Percentiles rank a stretch among this genome's conserved stretches.
Conservation (phyloP, 495 filamentous ascomycete species). For the Letharia columbiana region DNA sequence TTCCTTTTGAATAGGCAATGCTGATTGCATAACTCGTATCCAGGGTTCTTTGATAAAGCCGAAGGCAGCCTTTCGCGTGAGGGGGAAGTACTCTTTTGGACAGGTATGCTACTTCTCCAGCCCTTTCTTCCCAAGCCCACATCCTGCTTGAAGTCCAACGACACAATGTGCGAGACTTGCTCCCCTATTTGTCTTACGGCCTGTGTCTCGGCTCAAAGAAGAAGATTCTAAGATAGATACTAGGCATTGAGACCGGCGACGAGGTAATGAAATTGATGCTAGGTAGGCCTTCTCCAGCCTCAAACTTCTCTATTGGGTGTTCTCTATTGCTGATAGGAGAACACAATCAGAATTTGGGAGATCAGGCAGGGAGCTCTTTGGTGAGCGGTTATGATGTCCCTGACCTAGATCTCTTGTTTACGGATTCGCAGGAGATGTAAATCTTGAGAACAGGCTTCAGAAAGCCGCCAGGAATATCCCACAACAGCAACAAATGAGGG, state of each 20-base stretch:
- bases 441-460: constrained; percentile 75
- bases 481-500: constrained; percentile 53
- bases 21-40: not conserved
- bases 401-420: not conserved
- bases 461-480: constrained; percentile 57
- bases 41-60: constrained; percentile 87
- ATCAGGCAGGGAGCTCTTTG: constrained; percentile 80
- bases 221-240: not conserved
- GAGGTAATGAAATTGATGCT: constrained; percentile 81
- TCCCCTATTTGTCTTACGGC: not conserved
- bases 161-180: not conserved
- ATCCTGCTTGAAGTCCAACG: not conserved
- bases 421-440: constrained; percentile 38
- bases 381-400: constrained; percentile 36
- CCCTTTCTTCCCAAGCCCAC: not conserved
- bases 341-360: constrained; percentile 52
- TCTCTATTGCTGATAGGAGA: not conserved
- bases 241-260: constrained; percentile 64
- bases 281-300: constrained; percentile 25
- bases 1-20: not conserved
- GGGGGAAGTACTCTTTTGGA: constrained; percentile 94
- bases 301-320: not conserved
- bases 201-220: not conserved
- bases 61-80: constrained; percentile 80
- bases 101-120: constrained; percentile 34